phyloP scores from a whole-genome alignment of 2,329 filamentous ascomycete species.

The Pyrenochaeta sp. region DNA sequence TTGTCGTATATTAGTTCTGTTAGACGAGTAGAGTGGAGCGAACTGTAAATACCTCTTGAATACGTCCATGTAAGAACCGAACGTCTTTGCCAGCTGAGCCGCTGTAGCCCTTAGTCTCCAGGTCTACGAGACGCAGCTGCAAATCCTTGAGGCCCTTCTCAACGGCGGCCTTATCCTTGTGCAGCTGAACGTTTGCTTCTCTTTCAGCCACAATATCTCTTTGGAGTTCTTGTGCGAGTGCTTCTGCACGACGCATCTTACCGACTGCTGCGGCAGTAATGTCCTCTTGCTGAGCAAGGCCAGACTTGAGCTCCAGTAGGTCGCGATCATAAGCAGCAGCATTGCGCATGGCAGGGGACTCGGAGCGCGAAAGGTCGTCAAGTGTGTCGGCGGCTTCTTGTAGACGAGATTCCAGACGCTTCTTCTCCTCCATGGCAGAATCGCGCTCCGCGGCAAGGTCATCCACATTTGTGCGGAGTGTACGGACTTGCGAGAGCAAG shows the following conservation, averaged over 20 bases:
- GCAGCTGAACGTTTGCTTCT: conserved; percentile 80
- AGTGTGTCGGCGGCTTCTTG: conserved; percentile 87
- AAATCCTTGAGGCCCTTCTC: conserved; percentile 92
- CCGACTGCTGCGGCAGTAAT: conserved; percentile 89
- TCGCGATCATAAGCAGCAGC: conserved; percentile 89
- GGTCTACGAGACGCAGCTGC: conserved; percentile 86
- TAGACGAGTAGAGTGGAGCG: background rate
- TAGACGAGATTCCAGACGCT: conserved; percentile 82
- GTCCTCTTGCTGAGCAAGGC: conserved; percentile 91
- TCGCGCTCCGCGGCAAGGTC: conserved; percentile 88
- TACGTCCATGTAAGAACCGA: conserved; percentile 90
- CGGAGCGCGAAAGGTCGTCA: conserved; percentile 85
- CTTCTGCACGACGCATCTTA: conserved; percentile 96
- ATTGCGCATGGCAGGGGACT: conserved; percentile 87
- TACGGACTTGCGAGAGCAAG: conserved; percentile 87
- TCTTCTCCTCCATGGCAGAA: conserved; percentile 85
- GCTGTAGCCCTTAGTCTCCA: conserved; percentile 92
- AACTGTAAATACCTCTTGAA: conserved; percentile 80
- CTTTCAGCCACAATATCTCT: conserved; percentile 90
- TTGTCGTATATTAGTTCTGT: conserved; percentile 19
- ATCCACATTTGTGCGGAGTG: conserved; percentile 82
- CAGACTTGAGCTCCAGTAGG: conserved; percentile 86
- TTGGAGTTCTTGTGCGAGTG: conserved; percentile 85
- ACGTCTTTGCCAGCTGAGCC: conserved; percentile 94
- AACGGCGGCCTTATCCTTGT: conserved; percentile 87